Evolutionary conservation across 2,329 filamentous ascomycete genomes (phyloP), one percentile per base, ranked within the genome.

Genomic region (Monilinia fructicola): DNA sequence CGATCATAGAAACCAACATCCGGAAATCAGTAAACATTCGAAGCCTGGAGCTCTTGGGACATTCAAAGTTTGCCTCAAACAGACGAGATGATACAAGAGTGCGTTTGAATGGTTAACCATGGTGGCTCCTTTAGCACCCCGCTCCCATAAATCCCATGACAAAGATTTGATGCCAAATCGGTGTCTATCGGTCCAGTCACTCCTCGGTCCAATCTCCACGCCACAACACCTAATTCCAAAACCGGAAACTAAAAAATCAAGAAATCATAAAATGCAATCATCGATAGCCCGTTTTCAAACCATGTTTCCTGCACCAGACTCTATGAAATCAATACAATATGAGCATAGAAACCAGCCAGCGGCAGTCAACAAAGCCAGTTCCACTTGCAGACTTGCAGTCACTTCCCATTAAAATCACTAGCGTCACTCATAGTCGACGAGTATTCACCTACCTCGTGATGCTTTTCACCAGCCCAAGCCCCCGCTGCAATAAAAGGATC

Each of bases 341-440:
- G 9, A 12, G 10, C n/a, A 60, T 2, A n/a, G 23, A 38, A 26
- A 16, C 16, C 28, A 10, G 48, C 28, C n/a, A 40, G 9, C 31
- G 10, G 7, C 1, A 50, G 12, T 1, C 12, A 18, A 26, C 4
- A 6, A 31, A 31, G 6, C 6, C 31, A 6, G 4, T 31, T 31
- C 31, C 31, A 31, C 4, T 31, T 3, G 6, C 18, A 10, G 16
- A 31, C 4, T 31, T 3, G 6, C 18, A 10, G 16, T 31, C 35
- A 58, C 11, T 61, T 61, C 21, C 44, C 26, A 53, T 4, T 4
- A 16, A 12, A 35, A n/a, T 60, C 35, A 28, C 46, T 67, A 26
- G 69, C 44, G 3, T 68, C 68, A 64, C 68, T 72, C 67, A 73
- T 64, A 18, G n/a, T 54, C 67, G 70, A 61, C 26, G 68, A 60